Evolutionary conservation across 257 asterid genomes (phyloP), one percentile per base, ranked within the genome.

Genomic region (Phtheirospermum japonicum): DNA sequence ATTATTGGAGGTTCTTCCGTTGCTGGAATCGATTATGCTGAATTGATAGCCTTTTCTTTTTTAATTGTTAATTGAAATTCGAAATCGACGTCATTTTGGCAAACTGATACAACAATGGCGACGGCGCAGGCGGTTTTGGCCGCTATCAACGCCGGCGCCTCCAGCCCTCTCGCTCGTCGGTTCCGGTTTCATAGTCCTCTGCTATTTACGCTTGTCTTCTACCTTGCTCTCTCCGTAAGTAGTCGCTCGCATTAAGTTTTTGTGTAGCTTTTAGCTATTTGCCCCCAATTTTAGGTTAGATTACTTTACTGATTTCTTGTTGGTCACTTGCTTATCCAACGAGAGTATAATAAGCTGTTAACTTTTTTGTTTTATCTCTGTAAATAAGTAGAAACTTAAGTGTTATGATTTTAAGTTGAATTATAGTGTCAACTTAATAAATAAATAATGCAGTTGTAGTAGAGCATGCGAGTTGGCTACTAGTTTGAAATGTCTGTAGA

Each of bases 171-270:
- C 97, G 31, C 82, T 93, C 70, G 63, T 82, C 39, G 99, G 97
- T 28, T 93, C 99, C 14, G 96, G 90, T 51, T 89, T 93, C 84
- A 93, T 93, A 59, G n/a, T 97, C 85, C 49, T 81, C n/a, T n/a
- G n/a, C n/a, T n/a, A n/a, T n/a, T n/a, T n/a, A n/a, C n/a, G n/a
- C n/a, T n/a, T n/a, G n/a, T n/a, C n/a, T n/a, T n/a, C n/a, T n/a
- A n/a, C n/a, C n/a, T n/a, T n/a, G n/a, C n/a, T n/a, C n/a, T 93
- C 18, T 93, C 97, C 79, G 18, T 69, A 6, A 39, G 2, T 20
- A n/a, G n/a, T n/a, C n/a, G n/a, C n/a, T n/a, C n/a, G n/a, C n/a
- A n/a, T n/a, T 69, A 6, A 39, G 2, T 20, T 43, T 9, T 32
- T 11, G 18, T 31, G 40, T 53, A 16, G 4, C 58, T 13, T 23